Evolutionary conservation across 177 flowering plant species (phyloP).

Genomic region (Vitis hybrid): DNA sequence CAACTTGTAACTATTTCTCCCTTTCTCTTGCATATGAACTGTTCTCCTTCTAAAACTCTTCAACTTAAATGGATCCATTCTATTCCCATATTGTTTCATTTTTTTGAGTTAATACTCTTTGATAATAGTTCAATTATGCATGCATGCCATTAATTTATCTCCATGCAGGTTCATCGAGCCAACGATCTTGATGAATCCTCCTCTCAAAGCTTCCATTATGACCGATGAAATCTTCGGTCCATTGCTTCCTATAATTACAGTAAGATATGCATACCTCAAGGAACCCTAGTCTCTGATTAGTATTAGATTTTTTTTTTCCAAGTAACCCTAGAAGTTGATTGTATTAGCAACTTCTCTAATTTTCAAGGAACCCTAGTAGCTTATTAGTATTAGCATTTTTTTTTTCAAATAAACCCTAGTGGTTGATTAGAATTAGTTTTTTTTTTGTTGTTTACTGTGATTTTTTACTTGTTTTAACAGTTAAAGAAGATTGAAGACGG

Average conservation of each 20-base stretch:
- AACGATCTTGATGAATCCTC: conserved; percentile 57
- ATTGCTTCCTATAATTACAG: conserved; percentile 60
- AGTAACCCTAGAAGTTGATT: too few species aligned
- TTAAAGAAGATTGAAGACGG: conserved; percentile 51
- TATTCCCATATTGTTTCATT: neutral
- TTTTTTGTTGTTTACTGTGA: too few species aligned
- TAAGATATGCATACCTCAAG: conserved; percentile 13
- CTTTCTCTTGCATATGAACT: neutral
- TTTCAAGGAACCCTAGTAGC: too few species aligned
- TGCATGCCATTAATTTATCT: neutral
- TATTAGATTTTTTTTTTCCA: too few species aligned
- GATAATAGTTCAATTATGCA: neutral
- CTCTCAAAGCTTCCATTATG: conserved; percentile 45
- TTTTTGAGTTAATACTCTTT: neutral
- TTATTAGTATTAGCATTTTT: too few species aligned
- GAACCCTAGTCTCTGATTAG: too few species aligned
- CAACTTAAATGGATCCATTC: neutral
- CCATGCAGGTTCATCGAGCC: conserved; percentile 55
- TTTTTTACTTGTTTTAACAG: conserved; percentile 13
- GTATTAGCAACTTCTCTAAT: too few species aligned
- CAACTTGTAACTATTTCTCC: conserved; percentile 29
- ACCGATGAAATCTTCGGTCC: conserved; percentile 64
- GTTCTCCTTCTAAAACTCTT: neutral
- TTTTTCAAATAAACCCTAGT: too few species aligned
- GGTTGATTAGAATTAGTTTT: too few species aligned